These are phyloP conservation scores for Pythium coloratum DNA, from an alignment of 352 stramenopile species.

Conservation along the genomic window DNA sequence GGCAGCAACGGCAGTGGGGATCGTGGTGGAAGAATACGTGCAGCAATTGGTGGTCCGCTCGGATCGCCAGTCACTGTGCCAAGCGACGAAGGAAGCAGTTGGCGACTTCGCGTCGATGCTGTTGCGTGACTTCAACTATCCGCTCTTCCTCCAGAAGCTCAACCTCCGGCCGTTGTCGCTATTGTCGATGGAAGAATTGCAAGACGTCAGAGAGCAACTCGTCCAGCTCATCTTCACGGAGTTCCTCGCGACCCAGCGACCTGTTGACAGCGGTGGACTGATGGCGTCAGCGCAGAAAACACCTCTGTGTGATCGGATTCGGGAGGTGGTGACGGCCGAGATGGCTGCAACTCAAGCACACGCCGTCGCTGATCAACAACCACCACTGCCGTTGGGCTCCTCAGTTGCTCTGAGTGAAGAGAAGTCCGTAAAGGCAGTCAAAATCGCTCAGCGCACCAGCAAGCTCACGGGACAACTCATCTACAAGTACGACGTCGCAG, in stretches of 20 bases:
- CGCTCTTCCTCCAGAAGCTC: slow-evolving; percentile 13
- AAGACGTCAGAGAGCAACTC: slow-evolving; percentile 8
- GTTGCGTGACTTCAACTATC: slow-evolving; percentile 65
- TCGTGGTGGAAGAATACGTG: slow-evolving; percentile 81
- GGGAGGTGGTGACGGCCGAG: slow-evolving; percentile 11
- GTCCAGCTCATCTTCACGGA: slow-evolving; percentile 18
- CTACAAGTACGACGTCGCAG: slow-evolving; percentile 23
- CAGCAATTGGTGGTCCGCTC: slow-evolving; percentile 46
- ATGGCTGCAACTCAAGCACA: neutral
- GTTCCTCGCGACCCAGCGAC: slow-evolving; percentile 15
- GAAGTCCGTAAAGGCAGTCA: slow-evolving; percentile 10
- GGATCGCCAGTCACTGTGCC: slow-evolving; percentile 20
- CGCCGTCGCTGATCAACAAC: neutral
- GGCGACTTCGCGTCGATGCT: slow-evolving; percentile 42
- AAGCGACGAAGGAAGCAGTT: slow-evolving; percentile 18
- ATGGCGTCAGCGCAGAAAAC: neutral
- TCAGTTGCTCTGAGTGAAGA: neutral
- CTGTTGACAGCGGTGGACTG: neutral
- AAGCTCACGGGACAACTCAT: slow-evolving; percentile 19
- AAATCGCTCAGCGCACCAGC: slow-evolving; percentile 14
- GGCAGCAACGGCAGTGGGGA: slow-evolving; percentile 61
- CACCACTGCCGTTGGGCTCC: neutral
- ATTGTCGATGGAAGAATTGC: neutral
- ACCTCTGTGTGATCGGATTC: neutral
- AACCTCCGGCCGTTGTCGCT: neutral